These are phyloP conservation scores for Extremus antarcticus DNA, from an alignment of 495 filamentous ascomycete genomes.

Conservation along the genomic window DNA sequence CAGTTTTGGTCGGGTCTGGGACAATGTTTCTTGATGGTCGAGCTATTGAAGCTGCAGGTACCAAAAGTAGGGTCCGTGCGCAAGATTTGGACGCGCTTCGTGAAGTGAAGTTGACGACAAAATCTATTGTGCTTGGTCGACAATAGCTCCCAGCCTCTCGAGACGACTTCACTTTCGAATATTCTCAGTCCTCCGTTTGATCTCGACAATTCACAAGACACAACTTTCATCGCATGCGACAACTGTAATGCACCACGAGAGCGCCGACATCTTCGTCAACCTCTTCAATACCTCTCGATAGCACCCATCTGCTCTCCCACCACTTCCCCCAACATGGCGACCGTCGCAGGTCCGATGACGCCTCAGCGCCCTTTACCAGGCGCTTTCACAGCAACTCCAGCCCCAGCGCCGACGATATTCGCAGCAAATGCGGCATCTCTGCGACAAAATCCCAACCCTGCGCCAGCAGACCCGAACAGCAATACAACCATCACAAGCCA, in stretches of 20 bases:
- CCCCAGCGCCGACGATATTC: conserved; percentile 21
- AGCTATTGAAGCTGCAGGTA: no score
- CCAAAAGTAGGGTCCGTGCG: background rate
- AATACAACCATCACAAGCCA: conserved; percentile 5
- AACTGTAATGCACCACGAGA: background rate
- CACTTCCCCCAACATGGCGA: conserved; percentile 8
- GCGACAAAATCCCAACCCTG: conserved; percentile 16
- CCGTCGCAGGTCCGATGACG: conserved; percentile 18
- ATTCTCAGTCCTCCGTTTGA: background rate
- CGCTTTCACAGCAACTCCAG: conserved; percentile 29
- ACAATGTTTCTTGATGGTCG: no score
- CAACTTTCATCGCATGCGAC: background rate
- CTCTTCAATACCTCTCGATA: background rate
- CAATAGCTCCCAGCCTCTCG: background rate
- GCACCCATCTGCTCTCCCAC: background rate
- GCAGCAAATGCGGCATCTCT: conserved; percentile 14
- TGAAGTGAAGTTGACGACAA: background rate
- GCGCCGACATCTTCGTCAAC: background rate
- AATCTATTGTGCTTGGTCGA: background rate
- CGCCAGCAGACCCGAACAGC: conserved; percentile 9
- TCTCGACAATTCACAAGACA: no score
- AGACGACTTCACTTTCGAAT: background rate
- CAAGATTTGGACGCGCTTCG: background rate
- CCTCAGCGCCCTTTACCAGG: conserved; percentile 27
- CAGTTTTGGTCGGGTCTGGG: no score